Evolutionary conservation across 768 basidiomycete genomes (phyloP), one percentile per base, ranked within the genome.

Genomic region (Lactarius akahatsu): DNA sequence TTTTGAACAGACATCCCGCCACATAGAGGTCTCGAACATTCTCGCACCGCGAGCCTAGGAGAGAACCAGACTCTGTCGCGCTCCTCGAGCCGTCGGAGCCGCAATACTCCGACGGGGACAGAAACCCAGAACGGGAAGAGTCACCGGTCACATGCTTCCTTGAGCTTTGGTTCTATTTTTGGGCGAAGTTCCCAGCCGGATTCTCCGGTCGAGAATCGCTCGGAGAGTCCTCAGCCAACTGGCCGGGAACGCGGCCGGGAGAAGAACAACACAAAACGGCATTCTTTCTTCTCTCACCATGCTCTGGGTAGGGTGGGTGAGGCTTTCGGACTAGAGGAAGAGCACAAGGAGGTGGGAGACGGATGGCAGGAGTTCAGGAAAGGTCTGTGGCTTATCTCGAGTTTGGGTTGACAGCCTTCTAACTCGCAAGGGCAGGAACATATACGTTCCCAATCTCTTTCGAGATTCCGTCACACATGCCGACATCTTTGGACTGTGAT

Each of bases 381-480:
- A 78, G 95, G 94, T 90, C 62, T 45, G 80, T 76, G 9, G 4
- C 32, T 1, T 34, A 18, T 23, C 36, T 55, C 16, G 23, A 28
- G 11, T n/a, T 52, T 36, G 6, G 15, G 36, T 38, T 11, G 30
- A 32, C 40, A 34, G 56, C 26, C 30, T 45, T 40, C 45, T 59
- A 11, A 50, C 15, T 15, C 30, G 1, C 47, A 16, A 41, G 36
- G 10, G 38, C 71, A 92, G 95, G 95, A 23, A 90, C 87, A 6
- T 98, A 98, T 75, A 93, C 90, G 20, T 98, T 94, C 76, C 96
- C 96, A 3, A 91, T 99, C 72, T 91, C 91, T 16, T 95, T 98
- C 75, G 81, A 87, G 20, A 87, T 99, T 63, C 93, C 96, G 0
- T 80, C 86, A 6, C 82, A 85, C 65, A 82, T 89, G 3, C 94